Conservation (phyloP, 345 rosid species). For the Laguncularia racemosa region DNA sequence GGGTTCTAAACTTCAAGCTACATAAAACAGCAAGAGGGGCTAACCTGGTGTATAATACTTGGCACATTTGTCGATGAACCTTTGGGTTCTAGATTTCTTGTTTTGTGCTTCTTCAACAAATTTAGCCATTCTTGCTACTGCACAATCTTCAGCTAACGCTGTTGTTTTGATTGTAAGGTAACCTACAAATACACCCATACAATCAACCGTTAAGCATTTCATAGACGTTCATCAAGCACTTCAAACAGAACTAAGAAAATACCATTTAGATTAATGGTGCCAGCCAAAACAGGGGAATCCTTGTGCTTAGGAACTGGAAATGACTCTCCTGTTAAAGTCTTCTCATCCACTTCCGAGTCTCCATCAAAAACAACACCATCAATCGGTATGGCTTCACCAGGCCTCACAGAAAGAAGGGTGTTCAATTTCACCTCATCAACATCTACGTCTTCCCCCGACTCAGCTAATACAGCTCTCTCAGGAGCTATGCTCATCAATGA, state of each 20-base stretch:
- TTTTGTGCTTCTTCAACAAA: conserved; percentile 97
- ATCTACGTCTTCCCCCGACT: conserved; percentile 73
- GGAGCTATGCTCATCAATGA: conserved; percentile 78
- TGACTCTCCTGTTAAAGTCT: conserved; percentile 80
- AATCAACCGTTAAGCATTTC: no score
- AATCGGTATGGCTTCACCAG: conserved; percentile 81
- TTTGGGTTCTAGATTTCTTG: conserved; percentile 66
- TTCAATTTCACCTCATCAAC: conserved; percentile 59
- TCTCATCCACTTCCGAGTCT: conserved; percentile 85
- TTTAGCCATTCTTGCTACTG: conserved; percentile 79
- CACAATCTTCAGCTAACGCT: conserved; percentile 75
- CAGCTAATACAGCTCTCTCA: conserved; percentile 71
- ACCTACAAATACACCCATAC: conserved; percentile 26
- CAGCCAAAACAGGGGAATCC: conserved; percentile 81
- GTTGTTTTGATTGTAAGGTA: conserved; percentile 69
- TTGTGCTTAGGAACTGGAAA: conserved; percentile 68
- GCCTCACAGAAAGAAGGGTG: conserved; percentile 69
- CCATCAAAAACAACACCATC: conserved; percentile 92
- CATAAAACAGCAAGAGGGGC: not conserved
- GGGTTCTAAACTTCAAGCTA: no score
- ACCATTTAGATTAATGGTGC: conserved; percentile 89
- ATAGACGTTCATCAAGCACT: no score
- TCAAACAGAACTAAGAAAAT: not conserved
- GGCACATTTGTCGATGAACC: conserved; percentile 63
- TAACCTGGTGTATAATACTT: conserved; percentile 86